Evolutionary conservation across 441 rosid genomes (phyloP).

Genomic region (Capsella rubella): DNA sequence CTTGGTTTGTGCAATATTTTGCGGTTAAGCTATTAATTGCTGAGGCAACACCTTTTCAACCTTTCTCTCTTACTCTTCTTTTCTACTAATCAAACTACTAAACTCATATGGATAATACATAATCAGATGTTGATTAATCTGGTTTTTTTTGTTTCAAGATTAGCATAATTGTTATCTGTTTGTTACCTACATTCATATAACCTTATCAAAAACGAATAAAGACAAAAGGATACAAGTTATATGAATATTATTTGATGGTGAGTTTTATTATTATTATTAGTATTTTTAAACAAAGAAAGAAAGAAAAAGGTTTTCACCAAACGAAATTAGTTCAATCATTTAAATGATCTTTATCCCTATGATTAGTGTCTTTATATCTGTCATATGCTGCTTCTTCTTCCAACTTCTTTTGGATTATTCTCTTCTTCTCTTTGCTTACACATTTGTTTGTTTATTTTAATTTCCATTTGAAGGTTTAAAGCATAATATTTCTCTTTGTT

Average conservation of each 20-base stretch:
- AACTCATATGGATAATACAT: conserved; percentile 19
- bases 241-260: not conserved
- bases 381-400: conserved; percentile 46
- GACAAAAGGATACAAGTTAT: conserved; percentile 38
- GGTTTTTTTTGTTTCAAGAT: not conserved
- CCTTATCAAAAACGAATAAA: conserved; percentile 35
- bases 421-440: conserved; percentile 29
- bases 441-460: conserved; percentile 22
- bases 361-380: conserved; percentile 51
- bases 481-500: conserved; percentile 7
- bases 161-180: conserved; percentile 26
- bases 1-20: conserved; percentile 64
- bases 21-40: conserved; percentile 72
- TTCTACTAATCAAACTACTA: conserved; percentile 30
- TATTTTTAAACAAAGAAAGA: not conserved
- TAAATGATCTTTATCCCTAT: conserved; percentile 36
- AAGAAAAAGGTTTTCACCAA: conserved; percentile 38
- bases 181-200: conserved; percentile 39
- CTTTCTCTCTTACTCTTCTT: conserved; percentile 8
- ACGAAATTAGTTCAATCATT: conserved; percentile 41
- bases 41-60: conserved; percentile 41
- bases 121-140: not conserved
- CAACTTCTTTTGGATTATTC: conserved; percentile 49
- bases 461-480: conserved; percentile 29
- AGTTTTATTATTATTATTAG: not conserved